Evolutionary conservation across 2,329 filamentous ascomycete genomes (phyloP).

Genomic region (Akanthomyces dipterigenus): DNA sequence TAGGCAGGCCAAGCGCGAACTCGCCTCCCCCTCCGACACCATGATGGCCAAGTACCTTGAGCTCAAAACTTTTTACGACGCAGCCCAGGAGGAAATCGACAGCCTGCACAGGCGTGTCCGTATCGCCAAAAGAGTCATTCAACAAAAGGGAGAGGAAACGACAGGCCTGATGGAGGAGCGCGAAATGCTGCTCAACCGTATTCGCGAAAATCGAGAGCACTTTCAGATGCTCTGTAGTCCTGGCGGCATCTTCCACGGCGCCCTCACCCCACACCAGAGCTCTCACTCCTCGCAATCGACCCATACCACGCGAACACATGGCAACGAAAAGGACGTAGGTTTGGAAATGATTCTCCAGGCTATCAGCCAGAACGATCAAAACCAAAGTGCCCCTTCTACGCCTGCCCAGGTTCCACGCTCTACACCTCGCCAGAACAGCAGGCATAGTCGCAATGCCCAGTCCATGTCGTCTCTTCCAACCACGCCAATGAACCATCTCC

Average conservation of each 20-base stretch:
- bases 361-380: conserved; percentile 59
- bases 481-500: conserved; percentile 56
- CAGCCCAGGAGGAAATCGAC: conserved; percentile 59
- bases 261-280: conserved; percentile 52
- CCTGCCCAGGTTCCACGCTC: conserved; percentile 45
- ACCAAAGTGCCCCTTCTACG: conserved; percentile 67
- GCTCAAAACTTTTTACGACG: conserved; percentile 59
- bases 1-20: conserved; percentile 50
- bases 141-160: conserved; percentile 69
- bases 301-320: conserved; percentile 37
- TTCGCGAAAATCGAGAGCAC: conserved; percentile 84
- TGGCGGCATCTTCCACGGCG: conserved; percentile 58
- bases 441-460: conserved; percentile 69
- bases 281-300: conserved; percentile 38
- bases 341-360: conserved; percentile 79
- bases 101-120: conserved; percentile 58
- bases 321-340: conserved; percentile 50
- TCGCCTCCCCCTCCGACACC: conserved; percentile 45
- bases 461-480: conserved; percentile 79
- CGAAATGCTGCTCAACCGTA: conserved; percentile 69
- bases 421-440: conserved; percentile 43
- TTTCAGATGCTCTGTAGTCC: conserved; percentile 73
- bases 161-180: conserved; percentile 68
- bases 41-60: conserved; percentile 51
- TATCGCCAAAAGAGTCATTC: conserved; percentile 70